Evolutionary conservation across 1,284 basidiomycete genomes (phyloP), one percentile per base, ranked within the genome.

Genomic region (Puccinia coronata): DNA sequence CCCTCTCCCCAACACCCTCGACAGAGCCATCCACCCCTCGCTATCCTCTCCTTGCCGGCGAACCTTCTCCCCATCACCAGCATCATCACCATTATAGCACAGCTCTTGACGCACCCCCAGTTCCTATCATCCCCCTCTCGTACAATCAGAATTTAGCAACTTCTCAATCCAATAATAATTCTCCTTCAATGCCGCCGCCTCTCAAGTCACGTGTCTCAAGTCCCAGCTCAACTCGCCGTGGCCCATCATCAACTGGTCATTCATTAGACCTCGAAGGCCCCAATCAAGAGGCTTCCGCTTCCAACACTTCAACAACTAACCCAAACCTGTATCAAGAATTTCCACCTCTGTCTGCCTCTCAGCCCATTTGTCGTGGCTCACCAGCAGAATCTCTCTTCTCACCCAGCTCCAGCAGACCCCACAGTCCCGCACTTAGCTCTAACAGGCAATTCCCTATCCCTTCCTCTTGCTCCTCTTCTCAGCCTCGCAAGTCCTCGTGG

Each of bases 101-200:
- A 36, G n/a, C 31, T 28, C 31, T 25, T 49, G 34, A 47, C 63
- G 20, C 76, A 12, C 76, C 76, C n/a, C 76, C 76, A 36, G 76
- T 78, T 20, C 76, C 76, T 25, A 69, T 36, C 76, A 70, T 78
- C n/a, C 76, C 76, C 16, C 39, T 47, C 18, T 78, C 76, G 4
- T 78, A 67, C 36, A 47, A 51, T 14, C 47, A 51, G 28, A 55
- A 28, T 25, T 59, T n/a, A n/a, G n/a, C 77, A 14, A 61, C 18
- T 25, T 28, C 71, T 20, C 53, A 41, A 28, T 43, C 53, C 25
- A 39, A 0, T 9, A n/a, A n/a, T 16, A 34, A 34, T 43, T 23
- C 53, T 43, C 34, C 71, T 5, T 36, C 71, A 4, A 55, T 55
- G 51, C 49, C 39, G 4, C 59, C 59, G 2, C 31, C 34, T 11